A percentile compares a stretch with the other conserved stretches of the same genome.
These are phyloP conservation scores for Geranium incanum DNA, from an alignment of 441 rosid species.

Conservation along the genomic window DNA sequence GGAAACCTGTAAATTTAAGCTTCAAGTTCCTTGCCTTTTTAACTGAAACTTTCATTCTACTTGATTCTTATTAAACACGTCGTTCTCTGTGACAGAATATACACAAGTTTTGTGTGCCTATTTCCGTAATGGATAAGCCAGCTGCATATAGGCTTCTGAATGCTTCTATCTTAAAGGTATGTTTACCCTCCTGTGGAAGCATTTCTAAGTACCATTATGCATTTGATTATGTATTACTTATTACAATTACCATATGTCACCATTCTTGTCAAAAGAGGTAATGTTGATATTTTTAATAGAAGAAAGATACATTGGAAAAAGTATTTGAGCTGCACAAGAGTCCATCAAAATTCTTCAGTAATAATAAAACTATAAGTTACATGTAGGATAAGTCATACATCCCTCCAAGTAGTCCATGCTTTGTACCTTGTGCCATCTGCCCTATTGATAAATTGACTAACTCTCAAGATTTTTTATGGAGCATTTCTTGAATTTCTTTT, in stretches of 20 bases:
- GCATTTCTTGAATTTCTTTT: too few relatives aligned
- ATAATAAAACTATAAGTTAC: too few relatives aligned
- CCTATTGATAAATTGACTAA: too few relatives aligned
- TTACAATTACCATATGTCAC: background rate
- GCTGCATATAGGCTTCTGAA: slow-evolving; percentile 36
- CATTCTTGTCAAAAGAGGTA: background rate
- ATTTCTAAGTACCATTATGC: slow-evolving; percentile 8
- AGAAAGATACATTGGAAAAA: background rate
- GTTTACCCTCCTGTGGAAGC: slow-evolving; percentile 16
- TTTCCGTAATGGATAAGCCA: slow-evolving; percentile 30
- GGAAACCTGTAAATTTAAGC: background rate
- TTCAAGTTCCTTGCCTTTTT: background rate
- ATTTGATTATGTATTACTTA: background rate
- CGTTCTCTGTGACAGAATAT: slow-evolving; percentile 52
- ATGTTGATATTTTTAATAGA: background rate
- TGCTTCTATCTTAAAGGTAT: slow-evolving; percentile 68
- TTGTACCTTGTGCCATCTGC: too few relatives aligned
- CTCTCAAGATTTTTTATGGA: too few relatives aligned
- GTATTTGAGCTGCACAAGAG: background rate
- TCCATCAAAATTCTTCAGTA: background rate
- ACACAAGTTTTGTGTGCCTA: slow-evolving; percentile 50
- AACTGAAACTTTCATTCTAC: slow-evolving; percentile 15
- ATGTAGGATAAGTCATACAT: too few relatives aligned
- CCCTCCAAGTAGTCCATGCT: too few relatives aligned
- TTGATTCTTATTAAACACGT: slow-evolving; percentile 16